These are phyloP conservation scores for Annulohypoxylon nitens DNA, from an alignment of 495 filamentous ascomycete genomes.

Conservation along the genomic window DNA sequence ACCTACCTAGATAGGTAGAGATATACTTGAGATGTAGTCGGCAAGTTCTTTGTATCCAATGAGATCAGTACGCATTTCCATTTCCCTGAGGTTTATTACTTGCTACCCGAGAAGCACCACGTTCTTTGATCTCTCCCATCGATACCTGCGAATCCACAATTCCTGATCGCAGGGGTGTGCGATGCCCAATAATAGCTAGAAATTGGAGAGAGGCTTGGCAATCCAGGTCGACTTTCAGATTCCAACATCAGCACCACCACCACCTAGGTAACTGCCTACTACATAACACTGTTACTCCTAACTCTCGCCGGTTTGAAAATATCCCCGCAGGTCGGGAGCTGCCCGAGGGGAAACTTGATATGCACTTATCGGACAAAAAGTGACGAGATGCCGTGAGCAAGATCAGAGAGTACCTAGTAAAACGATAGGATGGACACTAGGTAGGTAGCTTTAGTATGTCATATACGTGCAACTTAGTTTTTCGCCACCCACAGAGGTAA, in stretches of 20 bases:
- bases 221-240: constrained; percentile 18
- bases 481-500: constrained; percentile 38
- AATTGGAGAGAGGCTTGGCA: constrained; percentile 35
- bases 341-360: constrained; percentile 6
- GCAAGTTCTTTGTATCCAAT: background rate
- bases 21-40: constrained; percentile 9
- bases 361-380: constrained; percentile 12
- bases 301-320: constrained; percentile 21
- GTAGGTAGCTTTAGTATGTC: constrained; percentile 21
- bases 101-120: constrained; percentile 17
- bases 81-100: constrained; percentile 11
- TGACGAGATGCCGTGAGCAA: background rate
- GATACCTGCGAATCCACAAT: background rate
- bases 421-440: constrained; percentile 18
- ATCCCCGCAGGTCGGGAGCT: background rate
- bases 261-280: background rate
- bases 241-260: constrained; percentile 17
- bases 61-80: background rate
- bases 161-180: constrained; percentile 18
- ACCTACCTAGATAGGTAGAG: background rate
- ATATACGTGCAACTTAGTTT: constrained; percentile 30
- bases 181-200: constrained; percentile 28
- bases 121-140: constrained; percentile 15
- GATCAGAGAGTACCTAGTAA: background rate
- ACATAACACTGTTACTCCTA: background rate